Evolutionary conservation across 768 basidiomycete genomes (phyloP), one percentile per base, ranked within the genome.

Genomic region (Phaeotremella skinneri): DNA sequence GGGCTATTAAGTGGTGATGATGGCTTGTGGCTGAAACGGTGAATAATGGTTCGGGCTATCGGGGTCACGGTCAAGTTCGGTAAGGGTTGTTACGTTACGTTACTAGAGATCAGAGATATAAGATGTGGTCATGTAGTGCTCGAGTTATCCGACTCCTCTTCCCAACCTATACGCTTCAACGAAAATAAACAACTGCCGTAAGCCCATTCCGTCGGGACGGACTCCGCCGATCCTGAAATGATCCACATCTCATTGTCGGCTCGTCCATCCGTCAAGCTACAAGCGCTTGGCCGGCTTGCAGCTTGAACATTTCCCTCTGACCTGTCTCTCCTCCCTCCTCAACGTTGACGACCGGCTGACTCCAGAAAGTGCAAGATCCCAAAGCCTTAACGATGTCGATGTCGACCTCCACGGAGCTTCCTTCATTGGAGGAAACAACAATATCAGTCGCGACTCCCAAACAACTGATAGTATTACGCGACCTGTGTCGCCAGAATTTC

Each of bases 61-160:
- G 49, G 49, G 49, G 52, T 49, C 16, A 42, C 49, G 53, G 23
- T 31, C 3, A 54, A 61, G 54, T 48, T 37, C 66, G 27, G 39
- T 63, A 39, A 62, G 59, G 45, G 49, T 65, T 55, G 61, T 58
- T 34, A 63, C 57, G 7, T 50, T 68, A 27, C 63, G 67, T 3
- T 68, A 68, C 37, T 65, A 27, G 56, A 49, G 26, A 13, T 17
- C 11, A 57, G 11, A 52, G 51, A 20, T 20, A 6, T 20, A 45
- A 6, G n/a, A 20, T n/a, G 9, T 20, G 25, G 43, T 5, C 4
- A 6, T 20, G n/a, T 20, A 45, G 17, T n/a, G 5, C 25, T 45
- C n/a, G n/a, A 20, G n/a, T 20, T n/a, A n/a, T 20, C 43, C 5
- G n/a, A 20, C 9, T 20, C 43, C 43, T 20, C 25, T n/a, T 20